phyloP scores from a whole-genome alignment of 1,284 basidiomycete genomes.

The Sporisorium exsertum region DNA sequence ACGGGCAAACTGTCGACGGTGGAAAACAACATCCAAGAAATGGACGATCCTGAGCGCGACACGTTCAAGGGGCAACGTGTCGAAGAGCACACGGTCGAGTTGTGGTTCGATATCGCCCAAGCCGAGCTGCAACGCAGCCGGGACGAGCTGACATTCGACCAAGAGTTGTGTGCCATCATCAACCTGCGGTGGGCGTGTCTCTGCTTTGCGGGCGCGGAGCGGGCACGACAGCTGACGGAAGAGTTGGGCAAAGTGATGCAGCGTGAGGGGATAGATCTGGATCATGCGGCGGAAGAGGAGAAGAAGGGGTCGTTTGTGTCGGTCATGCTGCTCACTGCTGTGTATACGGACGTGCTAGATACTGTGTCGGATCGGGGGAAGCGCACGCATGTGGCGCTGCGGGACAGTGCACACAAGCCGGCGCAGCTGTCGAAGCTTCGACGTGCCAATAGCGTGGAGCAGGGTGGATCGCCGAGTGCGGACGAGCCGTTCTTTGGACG shows the following conservation, averaged over 20 bases:
- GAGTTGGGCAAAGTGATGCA: constrained; percentile 46
- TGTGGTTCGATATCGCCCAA: constrained; percentile 48
- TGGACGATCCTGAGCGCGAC: constrained; percentile 38
- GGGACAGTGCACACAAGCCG: neutral
- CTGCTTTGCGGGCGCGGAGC: constrained; percentile 46
- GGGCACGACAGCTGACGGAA: constrained; percentile 36
- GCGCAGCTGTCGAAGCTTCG: constrained; percentile 7
- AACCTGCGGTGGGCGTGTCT: constrained; percentile 48
- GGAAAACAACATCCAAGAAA: constrained; percentile 39
- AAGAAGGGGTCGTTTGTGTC: constrained; percentile 35
- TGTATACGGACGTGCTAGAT: constrained; percentile 48
- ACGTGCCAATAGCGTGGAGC: constrained; percentile 4
- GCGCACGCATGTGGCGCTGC: constrained; percentile 28
- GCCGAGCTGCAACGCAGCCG: constrained; percentile 32
- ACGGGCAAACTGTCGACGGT: constrained; percentile 40
- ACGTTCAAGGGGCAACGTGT: constrained; percentile 34
- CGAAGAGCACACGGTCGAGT: constrained; percentile 37
- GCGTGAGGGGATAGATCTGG: constrained; percentile 40
- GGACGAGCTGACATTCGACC: constrained; percentile 36
- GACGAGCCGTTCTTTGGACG: constrained; percentile 44
- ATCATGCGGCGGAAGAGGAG: constrained; percentile 37
- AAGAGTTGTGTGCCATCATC: constrained; percentile 44
- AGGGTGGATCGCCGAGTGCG: neutral
- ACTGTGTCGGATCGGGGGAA: constrained; percentile 36
- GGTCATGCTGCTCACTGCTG: constrained; percentile 43